Conservation (phyloP, 192 early-diverging fungal genomes). For the Coemansia sp. region DNA sequence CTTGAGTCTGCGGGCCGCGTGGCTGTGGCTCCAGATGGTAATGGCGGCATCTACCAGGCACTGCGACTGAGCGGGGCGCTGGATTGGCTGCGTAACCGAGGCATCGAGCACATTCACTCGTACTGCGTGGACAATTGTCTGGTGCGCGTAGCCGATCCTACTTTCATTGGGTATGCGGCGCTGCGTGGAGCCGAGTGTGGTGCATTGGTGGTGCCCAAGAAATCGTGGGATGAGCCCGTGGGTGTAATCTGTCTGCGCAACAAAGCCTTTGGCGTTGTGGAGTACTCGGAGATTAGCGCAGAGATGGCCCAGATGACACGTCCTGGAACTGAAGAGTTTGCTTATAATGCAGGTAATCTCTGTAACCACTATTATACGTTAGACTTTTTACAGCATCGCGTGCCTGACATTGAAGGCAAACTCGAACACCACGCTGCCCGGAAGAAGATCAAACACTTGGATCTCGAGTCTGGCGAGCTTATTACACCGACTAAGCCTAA, state of each 20-base stretch:
- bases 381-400: slow-evolving; percentile 78
- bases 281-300: slow-evolving; percentile 92
- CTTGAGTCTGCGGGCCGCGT: slow-evolving; percentile 76
- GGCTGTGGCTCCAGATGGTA: slow-evolving; percentile 85
- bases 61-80: slow-evolving; percentile 80
- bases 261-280: slow-evolving; percentile 81
- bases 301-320: slow-evolving; percentile 70
- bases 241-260: slow-evolving; percentile 93
- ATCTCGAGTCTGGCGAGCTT: slow-evolving; percentile 70
- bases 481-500: slow-evolving; percentile 77
- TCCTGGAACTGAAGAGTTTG: slow-evolving; percentile 59
- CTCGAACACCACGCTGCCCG: slow-evolving; percentile 96
- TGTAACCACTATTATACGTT: slow-evolving; percentile 97
- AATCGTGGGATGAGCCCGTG: slow-evolving; percentile 81
- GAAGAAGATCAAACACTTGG: slow-evolving; percentile 96
- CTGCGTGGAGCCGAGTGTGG: slow-evolving; percentile 90
- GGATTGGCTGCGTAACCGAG: slow-evolving; percentile 73
- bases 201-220: slow-evolving; percentile 92
- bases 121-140: slow-evolving; percentile 99
- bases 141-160: slow-evolving; percentile 93
- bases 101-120: slow-evolving; percentile 85
- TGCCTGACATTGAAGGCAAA: slow-evolving; percentile 76
- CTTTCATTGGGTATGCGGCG: slow-evolving; percentile 93
- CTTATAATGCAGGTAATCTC: slow-evolving; percentile 94
- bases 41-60: slow-evolving; percentile 96